Conservation (phyloP, 306 rosid genomes). For the Prunus mira region DNA sequence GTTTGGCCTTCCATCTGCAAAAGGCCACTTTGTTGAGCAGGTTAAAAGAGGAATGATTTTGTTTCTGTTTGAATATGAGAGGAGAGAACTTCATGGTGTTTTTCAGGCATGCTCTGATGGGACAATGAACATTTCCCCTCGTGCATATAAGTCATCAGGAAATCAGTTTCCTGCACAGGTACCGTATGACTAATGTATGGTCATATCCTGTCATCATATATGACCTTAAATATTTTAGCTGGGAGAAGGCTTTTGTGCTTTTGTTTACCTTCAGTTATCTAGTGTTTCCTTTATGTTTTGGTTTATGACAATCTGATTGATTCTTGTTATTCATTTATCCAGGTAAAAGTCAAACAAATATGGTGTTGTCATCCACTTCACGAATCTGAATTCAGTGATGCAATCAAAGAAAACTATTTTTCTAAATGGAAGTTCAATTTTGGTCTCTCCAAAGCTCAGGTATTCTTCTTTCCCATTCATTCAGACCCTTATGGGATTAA, state of each 20-base stretch:
- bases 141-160: slow-evolving; percentile 39
- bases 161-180: slow-evolving; percentile 68
- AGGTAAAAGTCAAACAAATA: slow-evolving; percentile 47
- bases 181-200: neutral
- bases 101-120: slow-evolving; percentile 53
- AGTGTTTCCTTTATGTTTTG: neutral
- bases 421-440: slow-evolving; percentile 43
- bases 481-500: slow-evolving; percentile 13
- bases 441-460: slow-evolving; percentile 69
- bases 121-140: slow-evolving; percentile 35
- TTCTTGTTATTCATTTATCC: slow-evolving; percentile 9
- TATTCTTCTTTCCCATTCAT: slow-evolving; percentile 23
- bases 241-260: neutral
- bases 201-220: neutral
- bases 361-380: slow-evolving; percentile 59
- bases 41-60: slow-evolving; percentile 51
- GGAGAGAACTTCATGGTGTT: slow-evolving; percentile 58
- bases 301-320: neutral
- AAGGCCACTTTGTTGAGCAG: slow-evolving; percentile 41
- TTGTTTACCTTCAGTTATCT: neutral
- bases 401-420: slow-evolving; percentile 56
- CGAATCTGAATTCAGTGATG: slow-evolving; percentile 41
- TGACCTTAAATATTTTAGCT: neutral
- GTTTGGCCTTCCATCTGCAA: slow-evolving; percentile 41
- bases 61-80: slow-evolving; percentile 58